phyloP scores from a whole-genome alignment of 768 basidiomycete genomes.

The Cystoderma amianthinum region DNA sequence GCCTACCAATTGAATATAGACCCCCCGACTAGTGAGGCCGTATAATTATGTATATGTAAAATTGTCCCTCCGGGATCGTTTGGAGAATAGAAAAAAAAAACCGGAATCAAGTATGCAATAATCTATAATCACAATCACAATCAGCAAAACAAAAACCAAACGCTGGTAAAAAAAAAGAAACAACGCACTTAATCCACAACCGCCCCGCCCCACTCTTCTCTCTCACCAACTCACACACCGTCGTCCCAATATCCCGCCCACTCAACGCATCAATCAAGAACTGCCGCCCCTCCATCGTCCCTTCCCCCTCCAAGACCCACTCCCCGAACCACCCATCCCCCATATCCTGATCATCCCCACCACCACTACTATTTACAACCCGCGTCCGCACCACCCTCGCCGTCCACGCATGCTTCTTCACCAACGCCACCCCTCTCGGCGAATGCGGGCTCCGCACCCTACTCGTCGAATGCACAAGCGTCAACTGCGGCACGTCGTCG shows the following conservation, averaged over 20 bases:
- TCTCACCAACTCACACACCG: conserved; percentile 49
- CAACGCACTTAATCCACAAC: conserved; percentile 57
- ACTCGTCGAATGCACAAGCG: conserved; percentile 35
- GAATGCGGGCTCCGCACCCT: conserved; percentile 56
- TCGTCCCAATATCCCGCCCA: conserved; percentile 20
- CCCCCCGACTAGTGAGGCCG: too few relatives aligned
- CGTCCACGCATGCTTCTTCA: conserved; percentile 61
- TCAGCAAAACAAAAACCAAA: too few relatives aligned
- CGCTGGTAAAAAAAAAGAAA: conserved; percentile 2
- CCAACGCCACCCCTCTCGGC: conserved; percentile 50
- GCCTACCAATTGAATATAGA: too few relatives aligned
- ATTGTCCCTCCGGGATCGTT: too few relatives aligned
- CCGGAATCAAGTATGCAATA: neutral
- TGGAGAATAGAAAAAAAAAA: too few relatives aligned
- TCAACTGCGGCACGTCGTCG: conserved; percentile 37
- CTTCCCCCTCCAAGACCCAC: conserved; percentile 77
- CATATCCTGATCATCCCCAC: conserved; percentile 29
- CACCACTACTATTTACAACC: conserved; percentile 7
- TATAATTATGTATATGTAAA: too few relatives aligned
- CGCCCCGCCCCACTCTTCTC: conserved; percentile 55
- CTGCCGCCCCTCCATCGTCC: conserved; percentile 60
- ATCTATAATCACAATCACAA: neutral
- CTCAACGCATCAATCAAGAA: conserved; percentile 48
- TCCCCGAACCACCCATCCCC: conserved; percentile 72
- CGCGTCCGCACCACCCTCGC: conserved; percentile 30